phyloP scores from a whole-genome alignment of 2,329 filamentous ascomycete genomes.

The Mycosphaerella sp. region DNA sequence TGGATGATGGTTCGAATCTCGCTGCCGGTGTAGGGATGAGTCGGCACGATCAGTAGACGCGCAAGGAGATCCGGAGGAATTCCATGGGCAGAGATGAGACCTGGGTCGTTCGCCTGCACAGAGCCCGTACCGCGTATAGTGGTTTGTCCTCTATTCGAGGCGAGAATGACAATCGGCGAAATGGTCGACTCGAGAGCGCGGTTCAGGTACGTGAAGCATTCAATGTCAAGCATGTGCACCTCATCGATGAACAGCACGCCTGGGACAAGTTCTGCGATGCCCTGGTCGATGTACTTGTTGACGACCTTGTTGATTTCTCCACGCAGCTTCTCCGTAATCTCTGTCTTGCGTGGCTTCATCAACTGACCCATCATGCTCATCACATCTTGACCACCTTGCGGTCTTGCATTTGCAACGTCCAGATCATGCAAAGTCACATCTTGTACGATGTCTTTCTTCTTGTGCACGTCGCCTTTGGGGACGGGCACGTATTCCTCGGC shows the following conservation, averaged over 20 bases:
- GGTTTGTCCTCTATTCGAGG: slow-evolving; percentile 91
- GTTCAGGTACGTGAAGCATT: slow-evolving; percentile 99
- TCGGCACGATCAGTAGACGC: slow-evolving; percentile 92
- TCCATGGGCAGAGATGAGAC: slow-evolving; percentile 72
- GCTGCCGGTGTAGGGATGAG: slow-evolving; percentile 75
- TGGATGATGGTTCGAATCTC: slow-evolving; percentile 92
- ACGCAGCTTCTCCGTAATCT: slow-evolving; percentile 96
- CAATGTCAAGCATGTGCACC: slow-evolving; percentile 99
- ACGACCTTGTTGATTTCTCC: slow-evolving; percentile 99
- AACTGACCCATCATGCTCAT: slow-evolving; percentile 99
- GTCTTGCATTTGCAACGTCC: slow-evolving; percentile 89
- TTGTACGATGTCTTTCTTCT: slow-evolving; percentile 99
- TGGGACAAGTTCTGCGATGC: slow-evolving; percentile 94
- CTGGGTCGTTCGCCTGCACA: slow-evolving; percentile 54
- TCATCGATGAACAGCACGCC: slow-evolving; percentile 98
- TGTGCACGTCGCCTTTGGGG: slow-evolving; percentile 97
- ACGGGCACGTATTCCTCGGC: slow-evolving; percentile 99
- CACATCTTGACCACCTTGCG: slow-evolving; percentile 95
- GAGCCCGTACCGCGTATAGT: slow-evolving; percentile 69
- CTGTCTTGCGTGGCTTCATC: slow-evolving; percentile 99
- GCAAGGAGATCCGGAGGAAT: slow-evolving; percentile 90
- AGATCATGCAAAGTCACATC: slow-evolving; percentile 96
- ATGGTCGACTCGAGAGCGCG: slow-evolving; percentile 93
- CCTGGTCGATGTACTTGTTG: slow-evolving; percentile 97
- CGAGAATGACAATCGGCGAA: slow-evolving; percentile 93